Base-by-base conservation (phyloP, 129 eudicot genomes). In the Pittosporum tobira region DNA sequence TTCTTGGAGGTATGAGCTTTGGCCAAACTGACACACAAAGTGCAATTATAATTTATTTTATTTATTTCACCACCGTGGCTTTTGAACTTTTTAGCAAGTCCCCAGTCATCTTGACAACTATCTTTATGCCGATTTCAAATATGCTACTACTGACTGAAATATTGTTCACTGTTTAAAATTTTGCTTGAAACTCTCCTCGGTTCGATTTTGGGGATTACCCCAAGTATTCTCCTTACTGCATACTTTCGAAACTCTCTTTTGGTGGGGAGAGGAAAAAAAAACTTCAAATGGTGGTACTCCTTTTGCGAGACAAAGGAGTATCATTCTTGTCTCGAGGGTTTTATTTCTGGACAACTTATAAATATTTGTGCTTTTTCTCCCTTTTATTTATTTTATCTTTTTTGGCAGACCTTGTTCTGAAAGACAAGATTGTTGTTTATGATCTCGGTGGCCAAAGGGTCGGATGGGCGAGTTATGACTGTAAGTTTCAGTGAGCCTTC, bases 391-490 rank as follows among this genome's bases (percentile, higher is more conserved):
- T 19, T 36, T 42, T 31, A 40, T 69, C n/a, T n/a, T n/a, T n/a
- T n/a, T n/a, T n/a, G n/a, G 68, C 97, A 85, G 95, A 90, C 71
- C 94, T 90, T 67, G 89, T 90, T 48, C 69, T 85, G 52, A 82
- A 90, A 80, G 94, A 90, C 79, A 85, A 76, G 74, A 69, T 80
- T 64, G 75, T 90, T 70, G 95, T 85, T n/a, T 85, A 90, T 69
- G 95, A 90, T 77, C 69, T 90, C 45, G 97, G 79, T 73, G 85
- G 84, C 69, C 97, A 86, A 57, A 71, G 94, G 54, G 76, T 90
- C 49, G 97, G 97, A 65, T 90, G 97, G 97, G 94, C 81, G 15
- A 76, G 80, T 62, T 90, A 90, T 50, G 94, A 90, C 73, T 90
- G 97, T 90, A 85, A 85, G 95, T 68, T 59, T 19, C 31, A 26